phyloP scores from a whole-genome alignment of 164 flowering plant species.

The Taxillus chinensis region DNA sequence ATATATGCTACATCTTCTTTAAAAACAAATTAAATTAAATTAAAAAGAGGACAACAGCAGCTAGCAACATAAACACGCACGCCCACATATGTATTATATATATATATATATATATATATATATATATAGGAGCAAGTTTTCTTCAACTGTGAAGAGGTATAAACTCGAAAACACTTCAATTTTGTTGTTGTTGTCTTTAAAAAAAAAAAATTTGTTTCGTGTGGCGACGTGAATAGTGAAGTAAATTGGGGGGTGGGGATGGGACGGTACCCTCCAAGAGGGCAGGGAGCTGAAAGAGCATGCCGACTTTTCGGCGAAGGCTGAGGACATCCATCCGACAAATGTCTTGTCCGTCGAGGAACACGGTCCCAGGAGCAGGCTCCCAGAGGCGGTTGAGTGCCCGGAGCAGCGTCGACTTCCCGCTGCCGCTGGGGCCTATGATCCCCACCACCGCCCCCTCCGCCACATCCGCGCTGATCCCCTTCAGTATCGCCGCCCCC shows the following conservation, averaged over 20 bases:
- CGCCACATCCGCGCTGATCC: conserved; percentile 23
- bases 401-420: conserved; percentile 35
- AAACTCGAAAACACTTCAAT: too few relatives aligned
- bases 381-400: conserved; percentile 43
- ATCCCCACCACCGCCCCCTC: conserved; percentile 30
- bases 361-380: conserved; percentile 27
- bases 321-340: conserved; percentile 26
- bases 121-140: too few relatives aligned
- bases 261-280: conserved; percentile 26
- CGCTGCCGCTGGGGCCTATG: conserved; percentile 46
- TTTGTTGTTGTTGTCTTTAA: too few relatives aligned
- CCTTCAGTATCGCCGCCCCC: conserved; percentile 20
- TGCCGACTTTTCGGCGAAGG: conserved; percentile 42
- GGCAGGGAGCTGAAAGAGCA: conserved; percentile 45
- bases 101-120: too few relatives aligned
- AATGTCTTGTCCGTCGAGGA: conserved; percentile 35
- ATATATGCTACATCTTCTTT: background rate
- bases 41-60: background rate
- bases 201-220: too few relatives aligned
- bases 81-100: too few relatives aligned
- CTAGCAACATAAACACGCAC: too few relatives aligned
- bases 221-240: too few relatives aligned
- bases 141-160: too few relatives aligned
- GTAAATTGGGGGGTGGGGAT: background rate
- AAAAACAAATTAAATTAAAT: background rate